A percentile compares a stretch with the other conserved stretches of the same genome.
phyloP scores from a whole-genome alignment of 1,284 basidiomycete species.

The Ustilago lituana region DNA sequence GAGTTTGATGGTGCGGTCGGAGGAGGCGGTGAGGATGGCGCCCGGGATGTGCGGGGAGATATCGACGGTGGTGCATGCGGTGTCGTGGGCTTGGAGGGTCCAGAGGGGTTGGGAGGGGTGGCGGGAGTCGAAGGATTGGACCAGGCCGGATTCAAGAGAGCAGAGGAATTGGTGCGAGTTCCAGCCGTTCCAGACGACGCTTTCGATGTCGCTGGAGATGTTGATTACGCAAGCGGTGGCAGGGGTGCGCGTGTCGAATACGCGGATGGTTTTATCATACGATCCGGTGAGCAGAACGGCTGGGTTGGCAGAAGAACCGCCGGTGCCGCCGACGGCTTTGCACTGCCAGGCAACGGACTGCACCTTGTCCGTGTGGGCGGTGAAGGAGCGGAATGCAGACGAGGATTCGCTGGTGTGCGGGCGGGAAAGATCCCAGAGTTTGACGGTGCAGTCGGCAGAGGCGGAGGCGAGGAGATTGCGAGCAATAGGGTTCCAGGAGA shows the following conservation, averaged over 20 bases:
- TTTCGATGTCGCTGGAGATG: conserved; percentile 90
- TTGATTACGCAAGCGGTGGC: conserved; percentile 79
- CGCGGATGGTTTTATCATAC: conserved; percentile 90
- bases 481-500: conserved; percentile 91
- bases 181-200: conserved; percentile 95
- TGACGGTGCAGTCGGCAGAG: conserved; percentile 93
- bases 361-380: conserved; percentile 89
- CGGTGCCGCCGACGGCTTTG: conserved; percentile 31
- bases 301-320: conserved; percentile 71
- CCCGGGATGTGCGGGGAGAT: conserved; percentile 90
- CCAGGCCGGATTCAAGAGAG: conserved; percentile 65
- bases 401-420: conserved; percentile 70
- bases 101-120: conserved; percentile 76
- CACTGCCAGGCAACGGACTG: conserved; percentile 95
- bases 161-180: conserved; percentile 86
- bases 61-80: conserved; percentile 90
- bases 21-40: conserved; percentile 89
- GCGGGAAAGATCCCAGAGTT: conserved; percentile 92
- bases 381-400: conserved; percentile 82
- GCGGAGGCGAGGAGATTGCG: conserved; percentile 90
- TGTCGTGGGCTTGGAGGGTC: conserved; percentile 92
- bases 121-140: conserved; percentile 87
- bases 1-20: conserved; percentile 83
- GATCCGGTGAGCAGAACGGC: conserved; percentile 89
- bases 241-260: conserved; percentile 89